These are phyloP conservation scores for Aspergillus sp. DNA, from an alignment of 2,329 filamentous ascomycete species.

Conservation along the genomic window DNA sequence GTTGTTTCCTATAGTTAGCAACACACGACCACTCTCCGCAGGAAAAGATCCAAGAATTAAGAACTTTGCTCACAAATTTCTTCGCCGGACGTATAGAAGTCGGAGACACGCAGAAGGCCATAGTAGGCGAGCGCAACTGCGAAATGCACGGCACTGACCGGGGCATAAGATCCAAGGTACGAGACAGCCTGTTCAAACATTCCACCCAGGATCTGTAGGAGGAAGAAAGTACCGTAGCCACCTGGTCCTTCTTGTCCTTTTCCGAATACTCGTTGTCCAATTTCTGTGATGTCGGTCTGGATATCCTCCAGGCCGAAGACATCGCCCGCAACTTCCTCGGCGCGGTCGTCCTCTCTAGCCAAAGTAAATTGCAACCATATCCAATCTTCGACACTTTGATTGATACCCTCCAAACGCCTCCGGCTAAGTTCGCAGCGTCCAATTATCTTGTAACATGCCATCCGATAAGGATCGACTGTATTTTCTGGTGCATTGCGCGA, in stretches of 20 bases:
- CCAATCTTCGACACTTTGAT: constrained; percentile 59
- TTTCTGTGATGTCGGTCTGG: constrained; percentile 74
- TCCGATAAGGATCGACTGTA: constrained; percentile 86
- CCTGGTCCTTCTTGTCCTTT: constrained; percentile 72
- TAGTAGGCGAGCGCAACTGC: constrained; percentile 85
- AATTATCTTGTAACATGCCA: constrained; percentile 97
- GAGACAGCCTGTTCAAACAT: constrained; percentile 91
- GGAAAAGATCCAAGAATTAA: neutral
- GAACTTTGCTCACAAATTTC: constrained; percentile 50
- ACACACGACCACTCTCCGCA: constrained; percentile 1
- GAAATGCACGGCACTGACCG: constrained; percentile 91
- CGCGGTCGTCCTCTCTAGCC: constrained; percentile 55
- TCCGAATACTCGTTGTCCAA: constrained; percentile 84
- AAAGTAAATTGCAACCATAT: constrained; percentile 60
- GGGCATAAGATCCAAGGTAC: constrained; percentile 85
- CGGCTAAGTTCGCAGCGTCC: constrained; percentile 62
- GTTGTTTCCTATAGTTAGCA: constrained; percentile 13
- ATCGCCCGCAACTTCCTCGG: constrained; percentile 56
- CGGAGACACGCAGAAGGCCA: constrained; percentile 77
- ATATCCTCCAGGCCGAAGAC: constrained; percentile 61
- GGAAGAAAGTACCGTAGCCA: constrained; percentile 85
- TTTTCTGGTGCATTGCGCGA: constrained; percentile 77
- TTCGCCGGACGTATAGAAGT: constrained; percentile 66
- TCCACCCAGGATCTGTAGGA: constrained; percentile 80
- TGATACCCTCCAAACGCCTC: constrained; percentile 52